Conservation (phyloP, 1,284 basidiomycete species). For the Marasmius fiardii region DNA sequence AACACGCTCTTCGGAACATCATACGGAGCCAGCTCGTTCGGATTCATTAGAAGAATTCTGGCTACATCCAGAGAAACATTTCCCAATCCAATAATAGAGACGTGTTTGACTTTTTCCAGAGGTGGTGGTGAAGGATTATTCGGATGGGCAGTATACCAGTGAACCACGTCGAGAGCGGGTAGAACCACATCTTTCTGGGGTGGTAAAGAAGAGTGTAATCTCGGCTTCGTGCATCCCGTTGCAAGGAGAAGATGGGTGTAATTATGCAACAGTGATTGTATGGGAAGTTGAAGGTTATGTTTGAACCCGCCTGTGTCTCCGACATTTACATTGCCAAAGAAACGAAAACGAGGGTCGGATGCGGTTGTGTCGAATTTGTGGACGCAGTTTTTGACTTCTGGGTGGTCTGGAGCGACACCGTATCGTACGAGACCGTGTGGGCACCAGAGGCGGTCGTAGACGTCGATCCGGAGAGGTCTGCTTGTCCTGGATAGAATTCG, state of each 20-base stretch:
- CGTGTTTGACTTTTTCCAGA: slow-evolving; percentile 61
- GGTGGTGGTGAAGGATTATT: slow-evolving; percentile 53
- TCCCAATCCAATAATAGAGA: slow-evolving; percentile 91
- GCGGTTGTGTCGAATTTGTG: slow-evolving; percentile 89
- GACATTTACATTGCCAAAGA: slow-evolving; percentile 92
- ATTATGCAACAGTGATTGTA: slow-evolving; percentile 54
- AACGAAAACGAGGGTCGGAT: slow-evolving; percentile 72
- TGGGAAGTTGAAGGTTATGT: slow-evolving; percentile 51
- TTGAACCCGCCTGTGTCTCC: slow-evolving; percentile 37
- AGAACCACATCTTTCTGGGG: slow-evolving; percentile 33
- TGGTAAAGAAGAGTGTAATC: slow-evolving; percentile 49
- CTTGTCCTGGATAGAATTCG: slow-evolving; percentile 60
- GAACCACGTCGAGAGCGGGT: slow-evolving; percentile 85
- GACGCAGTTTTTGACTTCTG: slow-evolving; percentile 98
- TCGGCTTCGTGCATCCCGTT: slow-evolving; percentile 73
- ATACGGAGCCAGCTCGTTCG: slow-evolving; percentile 62
- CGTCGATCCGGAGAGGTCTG: slow-evolving; percentile 64
- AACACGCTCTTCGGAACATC: slow-evolving; percentile 84
- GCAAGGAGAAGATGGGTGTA: slow-evolving; percentile 85
- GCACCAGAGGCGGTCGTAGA: slow-evolving; percentile 92
- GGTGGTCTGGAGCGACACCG: slow-evolving; percentile 98
- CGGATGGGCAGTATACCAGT: slow-evolving; percentile 98
- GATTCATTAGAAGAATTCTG: slow-evolving; percentile 78
- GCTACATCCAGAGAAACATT: slow-evolving; percentile 96
- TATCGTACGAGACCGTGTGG: slow-evolving; percentile 95